These are phyloP conservation scores for Paramecium sonneborni DNA, from an alignment of 73 alveolate genomes.

Conservation along the genomic window DNA sequence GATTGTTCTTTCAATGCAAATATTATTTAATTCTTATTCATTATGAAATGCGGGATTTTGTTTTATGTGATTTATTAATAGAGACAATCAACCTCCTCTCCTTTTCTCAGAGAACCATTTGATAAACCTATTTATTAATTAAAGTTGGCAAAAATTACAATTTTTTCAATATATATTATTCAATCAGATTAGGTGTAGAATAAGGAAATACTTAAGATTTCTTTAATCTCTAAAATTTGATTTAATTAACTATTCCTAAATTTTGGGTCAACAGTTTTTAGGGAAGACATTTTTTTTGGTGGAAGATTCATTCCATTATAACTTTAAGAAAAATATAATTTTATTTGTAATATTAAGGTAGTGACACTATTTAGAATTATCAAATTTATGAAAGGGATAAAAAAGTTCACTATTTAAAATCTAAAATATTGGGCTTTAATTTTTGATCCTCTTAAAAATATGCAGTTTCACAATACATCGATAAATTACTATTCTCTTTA, in stretches of 20 bases:
- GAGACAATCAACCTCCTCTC: conserved; percentile 94
- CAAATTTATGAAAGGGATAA: not conserved
- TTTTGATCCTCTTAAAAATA: conserved; percentile 7
- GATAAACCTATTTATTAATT: conserved; percentile 83
- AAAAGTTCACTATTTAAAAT: not conserved
- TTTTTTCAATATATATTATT: conserved; percentile 93
- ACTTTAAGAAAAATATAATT: conserved; percentile 76
- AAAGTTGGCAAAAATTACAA: conserved; percentile 74
- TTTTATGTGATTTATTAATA: conserved; percentile 73
- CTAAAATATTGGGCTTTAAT: not conserved
- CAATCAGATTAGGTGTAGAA: conserved; percentile 99
- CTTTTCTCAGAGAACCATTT: conserved; percentile 96
- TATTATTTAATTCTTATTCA: conserved; percentile 64
- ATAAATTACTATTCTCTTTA: not conserved
- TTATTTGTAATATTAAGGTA: conserved; percentile 70
- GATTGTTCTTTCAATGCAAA: conserved; percentile 84
- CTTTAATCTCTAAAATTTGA: conserved; percentile 80
- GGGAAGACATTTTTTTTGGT: conserved; percentile 96
- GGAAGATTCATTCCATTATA: conserved; percentile 96
- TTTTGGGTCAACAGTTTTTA: conserved; percentile 84
- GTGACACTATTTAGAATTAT: conserved; percentile 55
- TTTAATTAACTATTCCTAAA: conserved; percentile 96
- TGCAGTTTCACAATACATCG: conserved; percentile 34
- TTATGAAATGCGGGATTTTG: conserved; percentile 53
- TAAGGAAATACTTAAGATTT: conserved; percentile 90